Evolutionary conservation across 441 rosid genomes (phyloP).

Genomic region (Macaranga tanarius): DNA sequence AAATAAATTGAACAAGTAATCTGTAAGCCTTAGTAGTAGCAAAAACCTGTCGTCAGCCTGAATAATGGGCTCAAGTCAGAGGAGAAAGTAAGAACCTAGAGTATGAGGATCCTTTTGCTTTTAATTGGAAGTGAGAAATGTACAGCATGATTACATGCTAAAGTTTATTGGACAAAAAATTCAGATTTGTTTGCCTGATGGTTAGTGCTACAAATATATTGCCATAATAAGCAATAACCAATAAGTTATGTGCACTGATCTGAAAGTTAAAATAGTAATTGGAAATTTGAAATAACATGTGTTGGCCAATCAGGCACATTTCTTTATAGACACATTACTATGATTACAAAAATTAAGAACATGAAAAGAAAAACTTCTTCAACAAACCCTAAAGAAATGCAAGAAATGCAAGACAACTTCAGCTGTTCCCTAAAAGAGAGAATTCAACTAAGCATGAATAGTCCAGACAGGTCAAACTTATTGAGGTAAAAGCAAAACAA

Average conservation of each 20-base stretch:
- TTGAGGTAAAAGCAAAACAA: constrained; percentile 22
- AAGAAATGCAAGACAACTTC: constrained; percentile 59
- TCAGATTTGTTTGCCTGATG: background rate
- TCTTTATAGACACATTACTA: background rate
- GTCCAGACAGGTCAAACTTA: constrained; percentile 19
- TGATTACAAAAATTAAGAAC: background rate
- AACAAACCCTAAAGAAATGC: background rate
- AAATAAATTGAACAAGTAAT: background rate
- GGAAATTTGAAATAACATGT: background rate
- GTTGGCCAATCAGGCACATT: background rate
- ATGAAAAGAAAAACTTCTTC: no score
- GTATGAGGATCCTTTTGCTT: background rate
- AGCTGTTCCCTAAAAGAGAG: constrained; percentile 68
- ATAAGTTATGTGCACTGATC: background rate
- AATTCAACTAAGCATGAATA: constrained; percentile 28
- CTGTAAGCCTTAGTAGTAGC: background rate
- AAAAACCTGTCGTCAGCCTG: no score
- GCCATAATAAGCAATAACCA: no score
- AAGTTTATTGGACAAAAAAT: background rate
- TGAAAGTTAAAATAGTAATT: background rate
- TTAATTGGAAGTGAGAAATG: background rate
- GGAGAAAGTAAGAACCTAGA: background rate
- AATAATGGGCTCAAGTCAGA: background rate
- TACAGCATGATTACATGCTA: background rate
- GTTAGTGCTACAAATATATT: no score